Conservation (phyloP, 768 basidiomycete genomes). For the Lepiota venenata region DNA sequence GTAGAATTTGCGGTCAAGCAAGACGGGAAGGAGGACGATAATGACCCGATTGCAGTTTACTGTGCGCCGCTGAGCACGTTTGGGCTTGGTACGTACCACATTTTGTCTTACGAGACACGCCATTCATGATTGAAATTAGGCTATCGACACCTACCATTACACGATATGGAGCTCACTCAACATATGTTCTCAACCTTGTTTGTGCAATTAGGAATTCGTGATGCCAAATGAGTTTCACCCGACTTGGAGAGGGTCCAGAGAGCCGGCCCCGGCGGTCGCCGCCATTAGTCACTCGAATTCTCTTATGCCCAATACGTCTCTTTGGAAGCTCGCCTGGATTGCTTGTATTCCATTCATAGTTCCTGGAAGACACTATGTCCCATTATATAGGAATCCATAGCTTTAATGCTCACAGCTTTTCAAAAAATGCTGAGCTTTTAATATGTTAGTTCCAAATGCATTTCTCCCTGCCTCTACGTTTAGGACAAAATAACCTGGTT, state of each 20-base stretch:
- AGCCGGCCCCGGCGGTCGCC: not conserved
- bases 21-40: slow-evolving; percentile 55
- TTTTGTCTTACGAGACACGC: not conserved
- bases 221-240: slow-evolving; percentile 14
- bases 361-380: no score
- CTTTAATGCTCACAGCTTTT: no score
- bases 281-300: no score
- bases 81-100: slow-evolving; percentile 51
- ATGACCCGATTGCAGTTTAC: slow-evolving; percentile 69
- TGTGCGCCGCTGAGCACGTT: slow-evolving; percentile 70
- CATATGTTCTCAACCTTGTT: slow-evolving; percentile 95
- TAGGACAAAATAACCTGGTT: no score
- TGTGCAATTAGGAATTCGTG: slow-evolving; percentile 54
- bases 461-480: no score
- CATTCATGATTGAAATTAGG: slow-evolving; percentile 41
- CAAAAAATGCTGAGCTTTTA: no score
- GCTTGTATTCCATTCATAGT: no score
- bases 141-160: slow-evolving; percentile 86
- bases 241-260: not conserved
- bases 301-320: no score
- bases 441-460: no score
- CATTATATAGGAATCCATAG: no score
- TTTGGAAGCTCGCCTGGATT: no score
- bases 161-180: slow-evolving; percentile 84
- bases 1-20: slow-evolving; percentile 75